phyloP scores from a whole-genome alignment of 192 early-diverging fungal genomes.

The Dimargaris xerosporica region DNA sequence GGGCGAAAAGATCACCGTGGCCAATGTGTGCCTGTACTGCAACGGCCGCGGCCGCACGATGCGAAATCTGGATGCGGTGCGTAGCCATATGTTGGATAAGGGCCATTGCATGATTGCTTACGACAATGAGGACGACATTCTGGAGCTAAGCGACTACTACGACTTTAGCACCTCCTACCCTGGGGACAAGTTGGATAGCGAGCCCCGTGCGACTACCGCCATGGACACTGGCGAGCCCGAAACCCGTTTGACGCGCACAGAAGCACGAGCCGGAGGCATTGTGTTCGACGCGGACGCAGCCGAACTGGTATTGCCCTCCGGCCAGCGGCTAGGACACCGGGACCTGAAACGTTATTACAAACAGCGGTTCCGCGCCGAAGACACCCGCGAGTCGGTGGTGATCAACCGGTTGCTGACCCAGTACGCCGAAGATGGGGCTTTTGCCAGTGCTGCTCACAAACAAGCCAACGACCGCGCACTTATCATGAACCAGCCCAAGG shows the following conservation, averaged over 20 bases:
- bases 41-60: slow-evolving; percentile 75
- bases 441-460: slow-evolving; percentile 18
- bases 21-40: slow-evolving; percentile 91
- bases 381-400: slow-evolving; percentile 58
- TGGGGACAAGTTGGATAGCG: slow-evolving; percentile 29
- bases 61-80: slow-evolving; percentile 80
- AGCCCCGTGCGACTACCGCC: slow-evolving; percentile 16
- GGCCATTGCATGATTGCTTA: slow-evolving; percentile 96
- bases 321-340: slow-evolving; percentile 67
- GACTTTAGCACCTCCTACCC: slow-evolving; percentile 85
- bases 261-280: slow-evolving; percentile 16
- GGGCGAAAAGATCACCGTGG: slow-evolving; percentile 87
- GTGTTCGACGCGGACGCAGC: slow-evolving; percentile 61
- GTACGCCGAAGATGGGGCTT: slow-evolving; percentile 30
- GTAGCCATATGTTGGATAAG: slow-evolving; percentile 89
- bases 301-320: slow-evolving; percentile 76
- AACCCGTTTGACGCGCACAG: too few species aligned
- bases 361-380: slow-evolving; percentile 45
- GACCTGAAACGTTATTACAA: slow-evolving; percentile 67
- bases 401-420: slow-evolving; percentile 64
- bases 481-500: slow-evolving; percentile 22
- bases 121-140: slow-evolving; percentile 76
- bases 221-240: background rate
- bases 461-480: slow-evolving; percentile 21
- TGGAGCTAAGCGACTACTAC: slow-evolving; percentile 90